Base-by-base conservation (phyloP, 441 rosid species). In the Aquilaria agallochum region DNA sequence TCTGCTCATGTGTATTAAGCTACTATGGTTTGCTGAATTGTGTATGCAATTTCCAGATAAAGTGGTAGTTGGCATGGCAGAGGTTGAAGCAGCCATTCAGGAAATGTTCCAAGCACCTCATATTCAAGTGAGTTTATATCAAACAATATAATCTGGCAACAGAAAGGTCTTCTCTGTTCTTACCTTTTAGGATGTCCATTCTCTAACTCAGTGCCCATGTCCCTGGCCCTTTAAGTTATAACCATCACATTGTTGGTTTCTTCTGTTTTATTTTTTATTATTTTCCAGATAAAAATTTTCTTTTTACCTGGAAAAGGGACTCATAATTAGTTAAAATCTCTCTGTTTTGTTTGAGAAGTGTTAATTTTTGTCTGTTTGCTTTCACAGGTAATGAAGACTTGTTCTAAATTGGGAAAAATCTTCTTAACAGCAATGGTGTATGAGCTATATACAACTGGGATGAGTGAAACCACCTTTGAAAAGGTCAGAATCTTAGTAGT, bases 101-200 rank as follows among this genome's bases (percentile, higher is more conserved):
- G 99, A 91, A 68, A 91, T 95, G 97, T 91, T 95, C 72, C 99
- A 91, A 70, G 95, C 97, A 58, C 99, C 99, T 72, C 99, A 94
- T 79, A 81, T 94, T 74, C 97, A 87, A 83, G 99, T 88, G 68
- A 80, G 89, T 83, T 68, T 57, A 66, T 56, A 59, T 11, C 46
- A 13, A 20, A 15, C 49, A 50, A 9, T 56, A 32, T 49, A 52
- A 36, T 34, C 45, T 49, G 51, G 32, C 42, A 45, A 59, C 27
- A 13, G 12, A 10, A 50, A 11, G 14, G 20, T 31, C 31, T 47
- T 64, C 27, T 56, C 10, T 46, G 15, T 46, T 10, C 32, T 36
- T 55, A 33, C 4, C 10, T 34, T 9, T 58, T 45, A 9, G 31
- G 7, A 31, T 47, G 45, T 59, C 47, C 31, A 59, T 49, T 54